Evolutionary conservation across 768 basidiomycete species (phyloP).

Genomic region (Psilocybe subaeruginosa): DNA sequence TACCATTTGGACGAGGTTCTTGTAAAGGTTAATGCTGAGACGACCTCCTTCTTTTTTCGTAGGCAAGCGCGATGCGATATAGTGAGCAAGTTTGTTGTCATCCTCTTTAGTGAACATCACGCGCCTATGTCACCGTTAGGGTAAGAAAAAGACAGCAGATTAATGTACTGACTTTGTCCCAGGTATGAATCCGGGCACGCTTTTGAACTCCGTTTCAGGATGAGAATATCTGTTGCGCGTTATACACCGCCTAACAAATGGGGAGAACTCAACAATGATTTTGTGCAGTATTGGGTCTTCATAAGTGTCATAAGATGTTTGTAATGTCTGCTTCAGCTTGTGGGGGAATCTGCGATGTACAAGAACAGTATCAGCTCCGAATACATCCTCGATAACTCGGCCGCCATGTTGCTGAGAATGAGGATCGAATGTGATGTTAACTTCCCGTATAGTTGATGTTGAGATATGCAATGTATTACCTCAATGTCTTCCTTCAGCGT

Average conservation of each 20-base stretch:
- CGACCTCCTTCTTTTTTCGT: conserved; percentile 41
- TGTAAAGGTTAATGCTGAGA: conserved; percentile 36
- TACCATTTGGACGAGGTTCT: conserved; percentile 32
- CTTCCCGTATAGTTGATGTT: not conserved
- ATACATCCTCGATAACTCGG: conserved; percentile 17
- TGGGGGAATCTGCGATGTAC: conserved; percentile 8
- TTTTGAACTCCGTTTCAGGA: conserved; percentile 12
- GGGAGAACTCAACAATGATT: conserved; percentile 27
- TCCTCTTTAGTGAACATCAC: conserved; percentile 39
- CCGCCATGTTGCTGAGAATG: conserved; percentile 32
- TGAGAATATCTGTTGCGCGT: conserved; percentile 21
- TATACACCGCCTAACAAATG: conserved; percentile 32
- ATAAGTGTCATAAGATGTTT: conserved; percentile 20
- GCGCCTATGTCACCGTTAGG: conserved; percentile 17
- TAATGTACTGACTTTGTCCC: conserved; percentile 12
- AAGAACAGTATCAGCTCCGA: conserved; percentile 29
- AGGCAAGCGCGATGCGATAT: conserved; percentile 38
- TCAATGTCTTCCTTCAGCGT: conserved; percentile 33
- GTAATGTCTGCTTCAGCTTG: conserved; percentile 6
- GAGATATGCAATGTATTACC: conserved; percentile 24
- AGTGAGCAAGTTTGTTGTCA: conserved; percentile 37
- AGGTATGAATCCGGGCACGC: conserved; percentile 32
- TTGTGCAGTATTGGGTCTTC: conserved; percentile 13
- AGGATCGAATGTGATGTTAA: not conserved
- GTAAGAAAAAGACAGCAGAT: not conserved